Evolutionary conservation across 2,329 filamentous ascomycete species (phyloP), one percentile per base, ranked within the genome.

Genomic region (Epichloe elymi): DNA sequence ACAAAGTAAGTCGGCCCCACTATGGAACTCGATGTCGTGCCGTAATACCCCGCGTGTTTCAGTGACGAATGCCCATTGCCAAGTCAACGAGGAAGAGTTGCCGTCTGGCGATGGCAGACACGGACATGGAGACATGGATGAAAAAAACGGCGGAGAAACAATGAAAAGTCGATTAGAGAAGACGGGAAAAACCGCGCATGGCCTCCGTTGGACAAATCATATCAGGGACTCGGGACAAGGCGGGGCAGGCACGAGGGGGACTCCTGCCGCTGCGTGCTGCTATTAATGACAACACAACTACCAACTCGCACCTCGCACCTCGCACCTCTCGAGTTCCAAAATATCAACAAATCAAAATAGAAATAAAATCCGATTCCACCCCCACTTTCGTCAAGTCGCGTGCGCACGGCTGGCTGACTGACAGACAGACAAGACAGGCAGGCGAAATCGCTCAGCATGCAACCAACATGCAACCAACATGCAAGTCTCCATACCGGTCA

Each of bases 21-120:
- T n/a, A 12, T 35, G 30, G 3, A 35, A 17, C 47, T 49, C 35
- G 39, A 35, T 7, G 47, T 49, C 39, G 37, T 14, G 30, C 35
- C 33, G 17, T 49, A 45, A 23, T 45, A 51, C 50, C 50, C 48
- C 53, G 53, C 51, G 49, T 58, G 57, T 59, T 50, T 59, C 56
- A 54, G 54, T 46, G 43, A 58, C 53, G 55, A 59, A 58, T 59
- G 56, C 51, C 45, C 49, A 59, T 58, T 57, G 57, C 56, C 56
- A 55, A 55, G 57, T 57, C 57, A 57, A 59, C 57, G 10, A 39
- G 50, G 33, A 37, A n/a, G 10, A 12, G 14, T 19, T 14, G 35
- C 45, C 17, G 39, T 17, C 23, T 17, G 4, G 5, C 26, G 20
- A 48, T 14, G 23, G 8, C 36, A 41, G 20, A 12, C 42, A 39